Percentiles rank a stretch among this genome's conserved stretches.
Conservation (phyloP, 345 rosid species). For the Salix exigua region DNA sequence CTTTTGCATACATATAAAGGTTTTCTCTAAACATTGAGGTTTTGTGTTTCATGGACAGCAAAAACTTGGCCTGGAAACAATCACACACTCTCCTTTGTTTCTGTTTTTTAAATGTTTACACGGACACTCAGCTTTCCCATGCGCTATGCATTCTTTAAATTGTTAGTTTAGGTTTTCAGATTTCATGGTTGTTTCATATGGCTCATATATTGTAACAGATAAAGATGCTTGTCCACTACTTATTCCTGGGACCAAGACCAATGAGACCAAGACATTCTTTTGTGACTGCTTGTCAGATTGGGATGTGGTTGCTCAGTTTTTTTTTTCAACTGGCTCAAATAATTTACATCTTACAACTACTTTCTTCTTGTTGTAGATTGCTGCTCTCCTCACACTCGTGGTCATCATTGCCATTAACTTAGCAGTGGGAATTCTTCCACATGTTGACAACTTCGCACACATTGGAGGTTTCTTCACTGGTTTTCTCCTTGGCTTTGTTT, state of each 20-base stretch:
- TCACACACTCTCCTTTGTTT: background rate
- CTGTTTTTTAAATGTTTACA: background rate
- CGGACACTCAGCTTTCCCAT: background rate
- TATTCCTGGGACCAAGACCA: background rate
- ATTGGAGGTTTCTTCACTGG: slow-evolving; percentile 83
- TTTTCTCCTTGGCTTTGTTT: slow-evolving; percentile 71
- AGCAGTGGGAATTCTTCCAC: slow-evolving; percentile 85
- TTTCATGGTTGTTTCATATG: background rate
- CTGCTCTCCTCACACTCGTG: slow-evolving; percentile 63
- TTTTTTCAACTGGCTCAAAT: background rate
- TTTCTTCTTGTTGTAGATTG: slow-evolving; percentile 49
- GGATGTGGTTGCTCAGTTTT: background rate
- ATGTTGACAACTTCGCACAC: slow-evolving; percentile 91
- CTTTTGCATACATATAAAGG: background rate
- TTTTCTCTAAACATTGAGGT: background rate
- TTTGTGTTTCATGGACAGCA: background rate
- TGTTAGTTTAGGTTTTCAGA: background rate
- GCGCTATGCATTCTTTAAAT: background rate
- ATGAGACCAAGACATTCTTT: background rate
- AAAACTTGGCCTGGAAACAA: background rate
- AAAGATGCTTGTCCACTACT: background rate
- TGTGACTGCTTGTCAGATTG: background rate
- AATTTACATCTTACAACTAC: background rate
- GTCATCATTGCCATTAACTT: slow-evolving; percentile 63
- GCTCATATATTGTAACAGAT: background rate